Evolutionary conservation across 352 stramenopile species (phyloP), one percentile per base, ranked within the genome.

Genomic region (Achlya hypogyna): DNA sequence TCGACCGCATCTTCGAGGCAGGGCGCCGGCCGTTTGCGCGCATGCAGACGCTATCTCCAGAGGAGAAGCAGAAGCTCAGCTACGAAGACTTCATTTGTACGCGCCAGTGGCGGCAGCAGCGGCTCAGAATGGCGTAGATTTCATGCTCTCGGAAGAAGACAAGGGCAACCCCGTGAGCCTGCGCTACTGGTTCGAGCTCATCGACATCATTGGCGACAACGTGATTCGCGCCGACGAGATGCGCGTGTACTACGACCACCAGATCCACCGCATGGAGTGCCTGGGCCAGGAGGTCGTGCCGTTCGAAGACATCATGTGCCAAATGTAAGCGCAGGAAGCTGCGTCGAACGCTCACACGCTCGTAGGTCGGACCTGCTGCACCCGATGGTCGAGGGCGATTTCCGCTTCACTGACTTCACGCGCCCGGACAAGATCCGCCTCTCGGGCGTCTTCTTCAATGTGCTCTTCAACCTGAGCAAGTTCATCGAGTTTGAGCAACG

Each of bases 401-500:
- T 95, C 53, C 82, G 80, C 43, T 80, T 87, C 65, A 74, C 76
- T 23, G 86, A 95, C 38, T 89, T 95, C 35, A 80, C 87, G 42
- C 83, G 83, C n/a, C 74, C 82, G 18, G 86, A 95, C 74, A 93
- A 92, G 72, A 93, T 95, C 56, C 84, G 86, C 35, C 74, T 99
- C 23, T 94, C 93, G 0, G 97, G 97, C 23, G 95, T 98, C 27
- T 92, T 99, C 52, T 99, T 99, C 79, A 98, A 99, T 79, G 96
- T 97, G 34, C 81, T 99, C 25, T 99, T 99, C 84, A 99, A 99
- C 77, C 78, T 99, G 40, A 98, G 97, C 89, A 99, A 99, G 75
- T 99, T 99, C 64, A 96, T 99, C 49, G 86, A 96, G 63, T 99
- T 99, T 76, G 97, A 99, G 79, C 91, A 98, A 74, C 83, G 96